Evolutionary conservation across 2,329 filamentous ascomycete species (phyloP), one percentile per base, ranked within the genome.

Genomic region (Epichloe baconii): DNA sequence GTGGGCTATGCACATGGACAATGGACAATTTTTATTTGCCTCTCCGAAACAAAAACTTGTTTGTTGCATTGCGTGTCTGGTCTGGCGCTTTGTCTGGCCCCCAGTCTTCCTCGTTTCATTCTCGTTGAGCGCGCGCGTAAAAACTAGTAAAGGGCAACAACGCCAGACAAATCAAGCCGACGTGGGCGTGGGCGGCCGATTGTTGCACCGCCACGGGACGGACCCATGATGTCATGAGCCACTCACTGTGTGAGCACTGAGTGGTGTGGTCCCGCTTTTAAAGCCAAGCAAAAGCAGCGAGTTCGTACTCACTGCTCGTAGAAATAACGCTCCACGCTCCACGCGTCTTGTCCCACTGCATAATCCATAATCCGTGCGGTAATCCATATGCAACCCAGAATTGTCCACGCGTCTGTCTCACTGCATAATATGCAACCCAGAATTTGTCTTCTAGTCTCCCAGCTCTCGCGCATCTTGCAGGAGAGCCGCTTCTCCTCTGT

Each of bases 191-290:
- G 50, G 53, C 54, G 50, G 51, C 49, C 46, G 49, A 12, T 26
- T 14, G 31, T 31, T 47, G 59, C 62, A 65, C 62, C 61, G 64
- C 64, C 64, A 65, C 64, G 53, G 23, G 3, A n/a, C 54, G 56
- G 15, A 26, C 49, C 37, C 31, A 51, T 65, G 62, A 65, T 65
- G 63, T 65, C 63, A 65, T 61, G 50, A 54, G 59, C 57, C 50
- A 57, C 58, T 6, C 23, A 26, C 23, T 26, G 6, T 14, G 44
- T 19, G 17, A 21, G 6, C 6, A 26, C 23, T 46, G 26, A 15
- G 31, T 17, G 8, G 11, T 36, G 23, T 26, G n/a, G n/a, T 10
- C 7, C 8, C n/a, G 44, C 8, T 15, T n/a, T 6, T 5, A 31
- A 17, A 31, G 21, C 14, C 7, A 11, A 44, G 42, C 42, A 44